Evolutionary conservation across 345 rosid species (phyloP).

Genomic region (Brassica carinata): DNA sequence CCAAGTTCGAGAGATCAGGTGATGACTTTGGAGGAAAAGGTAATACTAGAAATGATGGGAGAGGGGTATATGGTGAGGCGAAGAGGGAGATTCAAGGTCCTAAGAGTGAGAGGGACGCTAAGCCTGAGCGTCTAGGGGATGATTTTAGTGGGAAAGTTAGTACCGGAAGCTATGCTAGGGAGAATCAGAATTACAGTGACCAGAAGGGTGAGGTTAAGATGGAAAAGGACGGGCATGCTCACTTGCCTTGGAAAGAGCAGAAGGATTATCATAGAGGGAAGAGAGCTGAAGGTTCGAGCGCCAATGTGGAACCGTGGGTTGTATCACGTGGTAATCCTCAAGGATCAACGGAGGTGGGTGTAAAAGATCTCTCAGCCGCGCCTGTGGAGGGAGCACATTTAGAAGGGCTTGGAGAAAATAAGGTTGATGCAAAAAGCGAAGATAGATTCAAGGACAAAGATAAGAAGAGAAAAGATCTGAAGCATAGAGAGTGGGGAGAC

Average conservation of each 20-base stretch:
- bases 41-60: conserved; percentile 53
- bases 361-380: conserved; percentile 59
- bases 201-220: conserved; percentile 59
- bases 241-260: conserved; percentile 79
- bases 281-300: conserved; percentile 64
- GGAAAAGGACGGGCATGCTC: conserved; percentile 69
- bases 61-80: conserved; percentile 50
- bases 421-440: conserved; percentile 74
- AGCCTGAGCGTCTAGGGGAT: conserved; percentile 60
- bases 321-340: conserved; percentile 54
- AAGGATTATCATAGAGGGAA: conserved; percentile 86
- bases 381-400: conserved; percentile 57
- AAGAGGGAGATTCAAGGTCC: conserved; percentile 54
- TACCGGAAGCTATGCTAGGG: conserved; percentile 48
- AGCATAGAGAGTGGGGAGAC: conserved; percentile 87
- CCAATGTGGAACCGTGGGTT: conserved; percentile 70
- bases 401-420: conserved; percentile 82
- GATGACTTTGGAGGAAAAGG: no score
- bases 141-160: conserved; percentile 47
- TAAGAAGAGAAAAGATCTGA: conserved; percentile 80
- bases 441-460: conserved; percentile 92
- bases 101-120: conserved; percentile 41
- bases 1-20: conserved; percentile 60
- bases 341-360: conserved; percentile 53
- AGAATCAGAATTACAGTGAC: conserved; percentile 51